Evolutionary conservation across 1,284 basidiomycete species (phyloP).

Genomic region (Malassezia globosa): DNA sequence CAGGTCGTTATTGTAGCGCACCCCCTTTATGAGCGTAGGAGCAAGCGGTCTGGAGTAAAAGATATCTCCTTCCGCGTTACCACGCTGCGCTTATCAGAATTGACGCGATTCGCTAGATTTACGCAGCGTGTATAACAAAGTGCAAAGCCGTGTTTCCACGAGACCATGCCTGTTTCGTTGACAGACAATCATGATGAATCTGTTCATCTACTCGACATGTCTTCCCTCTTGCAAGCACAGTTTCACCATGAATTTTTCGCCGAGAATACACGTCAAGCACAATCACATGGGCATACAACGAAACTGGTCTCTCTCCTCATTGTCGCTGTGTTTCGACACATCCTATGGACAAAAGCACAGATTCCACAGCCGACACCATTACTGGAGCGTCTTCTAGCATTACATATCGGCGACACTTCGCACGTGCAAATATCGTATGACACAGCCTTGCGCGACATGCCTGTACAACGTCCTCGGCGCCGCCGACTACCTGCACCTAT

Average conservation of each 20-base stretch:
- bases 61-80: no score
- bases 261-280: slow-evolving; percentile 9
- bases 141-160: slow-evolving; percentile 8
- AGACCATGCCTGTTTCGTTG: no score
- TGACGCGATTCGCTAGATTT: slow-evolving; percentile 16
- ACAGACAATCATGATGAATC: no score
- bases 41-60: no score
- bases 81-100: no score
- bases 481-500: neutral
- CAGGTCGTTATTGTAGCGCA: no score
- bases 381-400: neutral
- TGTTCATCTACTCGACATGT: no score
- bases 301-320: slow-evolving; percentile 20
- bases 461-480: no score
- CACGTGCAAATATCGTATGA: no score
- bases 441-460: no score
- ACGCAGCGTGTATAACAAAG: slow-evolving; percentile 17
- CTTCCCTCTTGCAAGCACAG: neutral
- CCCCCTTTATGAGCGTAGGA: no score
- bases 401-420: no score
- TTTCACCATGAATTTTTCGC: neutral
- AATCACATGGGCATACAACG: slow-evolving; percentile 20
- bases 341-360: slow-evolving; percentile 27
- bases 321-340: slow-evolving; percentile 21
- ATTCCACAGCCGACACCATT: slow-evolving; percentile 12